Percentiles rank a stretch among this genome's conserved stretches.
phyloP scores from a whole-genome alignment of 768 basidiomycete genomes.

The Russula olivacea region DNA sequence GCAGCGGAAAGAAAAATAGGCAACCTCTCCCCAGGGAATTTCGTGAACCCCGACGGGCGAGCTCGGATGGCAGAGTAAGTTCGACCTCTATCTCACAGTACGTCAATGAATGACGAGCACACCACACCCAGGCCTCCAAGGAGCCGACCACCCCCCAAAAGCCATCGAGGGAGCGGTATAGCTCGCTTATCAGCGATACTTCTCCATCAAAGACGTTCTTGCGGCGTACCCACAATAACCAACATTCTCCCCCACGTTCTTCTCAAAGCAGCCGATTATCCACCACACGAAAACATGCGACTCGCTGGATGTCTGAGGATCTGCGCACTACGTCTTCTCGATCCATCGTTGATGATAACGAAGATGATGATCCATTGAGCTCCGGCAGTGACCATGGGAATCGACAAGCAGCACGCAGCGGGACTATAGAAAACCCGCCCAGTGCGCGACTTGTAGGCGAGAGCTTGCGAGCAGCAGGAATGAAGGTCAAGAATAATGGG shows the following conservation, averaged over 20 bases:
- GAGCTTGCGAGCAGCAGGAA: constrained; percentile 64
- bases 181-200: constrained; percentile 12
- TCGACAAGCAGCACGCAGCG: constrained; percentile 52
- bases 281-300: constrained; percentile 45
- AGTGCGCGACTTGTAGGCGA: constrained; percentile 60
- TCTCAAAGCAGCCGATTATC: constrained; percentile 37
- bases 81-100: not conserved
- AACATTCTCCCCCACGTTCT: constrained; percentile 30
- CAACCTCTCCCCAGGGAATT: constrained; percentile 52
- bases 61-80: constrained; percentile 41
- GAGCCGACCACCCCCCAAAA: constrained; percentile 26
- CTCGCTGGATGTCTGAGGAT: constrained; percentile 52
- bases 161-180: constrained; percentile 21
- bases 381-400: constrained; percentile 35
- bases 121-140: constrained; percentile 10
- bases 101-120: not conserved
- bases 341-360: constrained; percentile 28
- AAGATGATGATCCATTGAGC: constrained; percentile 24
- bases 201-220: constrained; percentile 25
- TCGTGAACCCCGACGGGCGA: constrained; percentile 34
- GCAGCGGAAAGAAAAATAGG: constrained; percentile 36
- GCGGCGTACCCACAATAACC: constrained; percentile 14
- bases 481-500: constrained; percentile 35
- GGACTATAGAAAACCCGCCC: constrained; percentile 65
- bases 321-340: constrained; percentile 27